Percentiles rank a stretch among this genome's conserved stretches.
Conservation (phyloP, 23 red algal species). For the Gracilaria vermiculophylla region DNA sequence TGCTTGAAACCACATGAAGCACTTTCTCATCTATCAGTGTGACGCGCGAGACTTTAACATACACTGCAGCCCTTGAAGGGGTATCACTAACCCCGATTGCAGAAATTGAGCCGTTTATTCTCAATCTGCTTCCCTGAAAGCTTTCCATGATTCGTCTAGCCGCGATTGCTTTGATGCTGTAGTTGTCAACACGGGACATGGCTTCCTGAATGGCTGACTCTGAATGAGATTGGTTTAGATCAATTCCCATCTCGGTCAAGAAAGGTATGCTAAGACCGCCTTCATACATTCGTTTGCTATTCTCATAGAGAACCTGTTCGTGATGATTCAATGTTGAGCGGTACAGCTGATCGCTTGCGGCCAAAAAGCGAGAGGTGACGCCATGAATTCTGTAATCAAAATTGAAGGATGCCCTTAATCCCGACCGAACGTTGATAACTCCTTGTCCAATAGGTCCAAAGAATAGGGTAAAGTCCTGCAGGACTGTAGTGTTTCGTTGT, state of each 20-base stretch:
- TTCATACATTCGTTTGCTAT: background rate
- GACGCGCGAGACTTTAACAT: background rate
- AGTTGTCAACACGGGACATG: background rate
- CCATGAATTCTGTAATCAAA: background rate
- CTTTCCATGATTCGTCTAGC: slow-evolving; percentile 6
- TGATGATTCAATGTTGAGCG: background rate
- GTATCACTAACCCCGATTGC: background rate
- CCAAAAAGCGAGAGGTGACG: background rate
- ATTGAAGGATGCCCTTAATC: background rate
- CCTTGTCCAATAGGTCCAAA: background rate
- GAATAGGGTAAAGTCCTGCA: background rate
- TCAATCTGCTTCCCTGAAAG: background rate
- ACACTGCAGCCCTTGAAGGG: background rate
- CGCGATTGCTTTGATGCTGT: background rate
- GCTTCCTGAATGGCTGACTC: background rate
- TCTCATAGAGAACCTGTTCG: background rate
- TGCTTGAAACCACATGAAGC: background rate
- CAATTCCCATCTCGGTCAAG: background rate
- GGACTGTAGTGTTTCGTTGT: background rate
- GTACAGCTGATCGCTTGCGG: background rate
- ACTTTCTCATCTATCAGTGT: background rate
- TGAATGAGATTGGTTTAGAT: background rate
- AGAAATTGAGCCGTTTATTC: background rate
- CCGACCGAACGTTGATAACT: background rate
- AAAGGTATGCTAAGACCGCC: background rate